These are phyloP conservation scores for Irpex sp. DNA, from an alignment of 1,284 basidiomycete species.

Conservation along the genomic window DNA sequence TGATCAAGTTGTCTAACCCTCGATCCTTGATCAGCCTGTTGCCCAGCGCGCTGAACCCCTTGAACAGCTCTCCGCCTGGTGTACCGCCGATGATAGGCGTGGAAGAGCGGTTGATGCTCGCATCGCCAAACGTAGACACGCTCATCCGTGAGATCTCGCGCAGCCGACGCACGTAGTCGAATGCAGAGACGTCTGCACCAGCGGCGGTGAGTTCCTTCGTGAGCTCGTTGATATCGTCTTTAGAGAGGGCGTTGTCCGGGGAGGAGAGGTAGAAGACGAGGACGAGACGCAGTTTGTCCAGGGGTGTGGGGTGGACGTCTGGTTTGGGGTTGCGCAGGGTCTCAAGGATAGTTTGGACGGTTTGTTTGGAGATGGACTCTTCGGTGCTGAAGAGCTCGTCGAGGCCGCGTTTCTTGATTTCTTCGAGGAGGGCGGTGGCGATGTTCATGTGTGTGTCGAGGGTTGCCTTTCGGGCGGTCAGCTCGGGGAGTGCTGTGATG, in stretches of 20 bases:
- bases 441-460: conserved; percentile 99
- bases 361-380: conserved; percentile 86
- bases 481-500: conserved; percentile 96
- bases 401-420: conserved; percentile 93
- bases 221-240: conserved; percentile 85
- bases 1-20: conserved; percentile 92
- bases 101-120: conserved; percentile 51
- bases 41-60: conserved; percentile 90
- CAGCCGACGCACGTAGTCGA: conserved; percentile 91
- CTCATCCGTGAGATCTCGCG: conserved; percentile 90
- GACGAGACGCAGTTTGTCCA: conserved; percentile 91
- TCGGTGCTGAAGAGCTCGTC: conserved; percentile 98
- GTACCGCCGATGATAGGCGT: conserved; percentile 75
- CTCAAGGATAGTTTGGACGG: conserved; percentile 79
- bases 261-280: conserved; percentile 92
- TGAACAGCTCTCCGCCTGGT: conserved; percentile 77
- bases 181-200: conserved; percentile 80
- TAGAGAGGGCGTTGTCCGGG: conserved; percentile 74
- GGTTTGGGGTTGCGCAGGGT: conserved; percentile 68
- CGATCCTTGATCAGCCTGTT: conserved; percentile 93
- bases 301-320: conserved; percentile 63
- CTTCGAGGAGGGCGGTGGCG: conserved; percentile 91
- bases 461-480: conserved; percentile 94
- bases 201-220: conserved; percentile 82
- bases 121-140: conserved; percentile 31